Evolutionary conservation across 148 eudicot species (phyloP), one percentile per base, ranked within the genome.

Genomic region (Gaultheria prostrata): DNA sequence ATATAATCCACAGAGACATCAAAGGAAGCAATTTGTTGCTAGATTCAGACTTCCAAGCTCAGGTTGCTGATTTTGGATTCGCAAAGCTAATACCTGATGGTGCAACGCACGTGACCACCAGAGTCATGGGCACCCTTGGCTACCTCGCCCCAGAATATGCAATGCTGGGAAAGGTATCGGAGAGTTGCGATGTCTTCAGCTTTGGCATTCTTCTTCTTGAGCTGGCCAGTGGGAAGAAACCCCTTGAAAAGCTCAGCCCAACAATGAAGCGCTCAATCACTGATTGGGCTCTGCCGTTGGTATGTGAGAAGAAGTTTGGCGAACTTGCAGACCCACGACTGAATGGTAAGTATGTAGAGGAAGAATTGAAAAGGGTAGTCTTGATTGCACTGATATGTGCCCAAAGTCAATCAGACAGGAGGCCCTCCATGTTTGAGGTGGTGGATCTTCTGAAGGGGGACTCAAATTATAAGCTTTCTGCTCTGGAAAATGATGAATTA

Each of bases 21-120:
- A 97, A 97, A 89, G 98, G 95, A 3, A 97, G 97, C 89, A 97
- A 97, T 71, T 91, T 97, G 49, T 80, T 97, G 80, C 93, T 97
- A 14, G 98, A 92, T 76, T 88, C 92, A 5, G 89, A 92, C 63
- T 91, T 91, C 81, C 87, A 88, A 51, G 92, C 95, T 33, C 85
- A 76, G 81, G 93, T 92, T 20, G 92, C 95, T 18, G 95, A 91
- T 86, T 92, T 91, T 39, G 93, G 93, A 59, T 92, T 92, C 39
- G 93, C 95, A 50, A 92, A 83, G 85, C 87, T 91, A 76, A 83
- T 91, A 70, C 95, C 95, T 0, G 92, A 89, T 26, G 93, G 90
- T 24, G 92, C 88, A 26, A 87, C 93, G 10, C 92, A 90, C 45
- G 94, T 88, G 48, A 91, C 89, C 81, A 88, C 95, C 32, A 87